Conservation (phyloP, 2,329 filamentous ascomycete genomes). For the Blastomyces emzantsi region DNA sequence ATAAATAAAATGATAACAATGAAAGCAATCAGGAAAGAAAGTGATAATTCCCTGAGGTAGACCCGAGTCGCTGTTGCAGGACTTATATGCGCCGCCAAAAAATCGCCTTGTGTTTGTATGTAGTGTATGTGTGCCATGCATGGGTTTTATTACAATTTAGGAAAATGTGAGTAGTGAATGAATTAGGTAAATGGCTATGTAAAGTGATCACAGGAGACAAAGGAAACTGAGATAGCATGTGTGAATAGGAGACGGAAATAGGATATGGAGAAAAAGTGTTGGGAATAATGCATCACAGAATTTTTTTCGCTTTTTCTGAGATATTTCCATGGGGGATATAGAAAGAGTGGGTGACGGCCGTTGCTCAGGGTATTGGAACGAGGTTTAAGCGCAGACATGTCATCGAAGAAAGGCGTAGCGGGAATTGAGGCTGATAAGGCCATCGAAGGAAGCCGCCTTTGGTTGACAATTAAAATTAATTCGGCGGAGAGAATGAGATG, state of each 20-base stretch:
- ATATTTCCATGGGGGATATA: background rate
- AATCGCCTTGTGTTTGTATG: background rate
- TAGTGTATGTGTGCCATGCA: background rate
- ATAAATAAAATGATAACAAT: background rate
- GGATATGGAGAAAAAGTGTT: background rate
- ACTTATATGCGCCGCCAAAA: conserved; percentile 3
- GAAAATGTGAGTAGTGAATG: background rate
- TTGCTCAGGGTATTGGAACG: background rate
- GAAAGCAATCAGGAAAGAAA: background rate
- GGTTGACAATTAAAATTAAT: background rate
- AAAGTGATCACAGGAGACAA: background rate
- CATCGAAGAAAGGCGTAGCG: background rate
- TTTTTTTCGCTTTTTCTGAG: background rate
- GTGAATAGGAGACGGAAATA: background rate
- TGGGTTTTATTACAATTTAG: background rate
- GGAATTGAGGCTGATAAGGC: background rate
- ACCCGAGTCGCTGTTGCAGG: background rate
- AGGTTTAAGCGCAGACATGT: background rate
- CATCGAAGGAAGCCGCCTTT: background rate
- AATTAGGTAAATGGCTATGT: background rate
- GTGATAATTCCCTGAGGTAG: background rate
- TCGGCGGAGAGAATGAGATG: background rate
- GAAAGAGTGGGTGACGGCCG: background rate
- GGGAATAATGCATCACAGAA: background rate
- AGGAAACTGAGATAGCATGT: background rate